Percentiles rank a stretch among this genome's conserved stretches.
Conservation (phyloP, 495 filamentous ascomycete species). For the Tuber magnatum region DNA sequence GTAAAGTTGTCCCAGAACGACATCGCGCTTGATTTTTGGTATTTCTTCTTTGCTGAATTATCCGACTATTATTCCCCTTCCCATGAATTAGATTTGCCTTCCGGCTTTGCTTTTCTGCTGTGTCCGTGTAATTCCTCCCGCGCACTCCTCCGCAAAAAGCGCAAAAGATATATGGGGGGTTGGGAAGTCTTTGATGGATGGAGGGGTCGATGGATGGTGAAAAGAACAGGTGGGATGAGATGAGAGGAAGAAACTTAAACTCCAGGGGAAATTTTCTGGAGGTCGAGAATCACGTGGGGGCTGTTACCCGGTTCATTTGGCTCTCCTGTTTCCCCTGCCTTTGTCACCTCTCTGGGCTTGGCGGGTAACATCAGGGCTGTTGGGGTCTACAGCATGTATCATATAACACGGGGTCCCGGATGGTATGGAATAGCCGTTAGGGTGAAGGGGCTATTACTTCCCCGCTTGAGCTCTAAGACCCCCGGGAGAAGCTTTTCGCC, state of each 20-base stretch:
- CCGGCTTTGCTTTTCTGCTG: background rate
- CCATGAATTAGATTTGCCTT: background rate
- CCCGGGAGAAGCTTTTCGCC: too few relatives aligned
- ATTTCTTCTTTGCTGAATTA: background rate
- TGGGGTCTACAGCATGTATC: too few relatives aligned
- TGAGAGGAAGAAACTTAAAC: background rate
- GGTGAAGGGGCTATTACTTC: too few relatives aligned
- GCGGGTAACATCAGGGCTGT: background rate
- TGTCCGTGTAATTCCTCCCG: background rate
- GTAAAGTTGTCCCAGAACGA: constrained; percentile 36
- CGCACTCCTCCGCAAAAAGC: background rate
- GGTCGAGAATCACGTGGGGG: background rate
- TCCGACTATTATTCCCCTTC: background rate
- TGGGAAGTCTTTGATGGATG: background rate
- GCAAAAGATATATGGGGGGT: background rate
- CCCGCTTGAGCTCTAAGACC: too few relatives aligned
- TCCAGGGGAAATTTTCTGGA: background rate
- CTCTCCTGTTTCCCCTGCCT: background rate
- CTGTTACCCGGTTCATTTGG: background rate
- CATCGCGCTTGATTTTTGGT: constrained; percentile 15
- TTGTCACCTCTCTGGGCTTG: background rate
- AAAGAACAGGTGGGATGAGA: background rate
- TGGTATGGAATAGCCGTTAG: too few relatives aligned
- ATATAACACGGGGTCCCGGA: too few relatives aligned
- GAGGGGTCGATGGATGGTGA: background rate